Conservation (phyloP, 306 rosid species). For the Comarum palustre region DNA sequence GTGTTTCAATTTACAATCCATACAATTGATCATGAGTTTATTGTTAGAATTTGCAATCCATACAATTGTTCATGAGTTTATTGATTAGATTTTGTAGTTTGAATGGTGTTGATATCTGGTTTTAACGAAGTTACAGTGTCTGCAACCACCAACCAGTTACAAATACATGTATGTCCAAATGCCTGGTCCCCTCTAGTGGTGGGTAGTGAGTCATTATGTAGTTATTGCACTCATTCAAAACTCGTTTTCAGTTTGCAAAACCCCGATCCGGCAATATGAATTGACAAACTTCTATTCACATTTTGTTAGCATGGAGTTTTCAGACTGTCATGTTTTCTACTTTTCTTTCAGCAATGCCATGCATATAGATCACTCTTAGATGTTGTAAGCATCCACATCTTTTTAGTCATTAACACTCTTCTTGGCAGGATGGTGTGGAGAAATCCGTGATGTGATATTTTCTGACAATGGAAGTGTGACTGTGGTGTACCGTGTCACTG, state of each 20-base stretch:
- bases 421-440: conserved; percentile 96
- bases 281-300: background rate
- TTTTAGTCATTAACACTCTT: background rate
- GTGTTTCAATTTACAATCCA: background rate
- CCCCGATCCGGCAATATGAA: background rate
- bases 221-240: background rate
- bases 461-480: conserved; percentile 88
- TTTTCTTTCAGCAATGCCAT: background rate
- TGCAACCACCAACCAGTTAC: background rate
- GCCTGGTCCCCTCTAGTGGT: background rate
- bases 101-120: background rate
- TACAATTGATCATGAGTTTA: background rate
- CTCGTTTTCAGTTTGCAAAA: background rate
- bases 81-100: background rate
- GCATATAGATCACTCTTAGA: background rate
- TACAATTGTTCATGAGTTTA: background rate
- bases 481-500: conserved; percentile 87
- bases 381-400: background rate
- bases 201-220: background rate
- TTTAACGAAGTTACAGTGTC: background rate
- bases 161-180: background rate
- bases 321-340: background rate
- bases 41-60: background rate
- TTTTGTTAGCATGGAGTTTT: background rate
- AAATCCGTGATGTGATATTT: conserved; percentile 91